Percentiles rank a stretch among this genome's conserved stretches.
phyloP scores from a whole-genome alignment of 345 rosid genomes.

The Schrenkiella parvula region DNA sequence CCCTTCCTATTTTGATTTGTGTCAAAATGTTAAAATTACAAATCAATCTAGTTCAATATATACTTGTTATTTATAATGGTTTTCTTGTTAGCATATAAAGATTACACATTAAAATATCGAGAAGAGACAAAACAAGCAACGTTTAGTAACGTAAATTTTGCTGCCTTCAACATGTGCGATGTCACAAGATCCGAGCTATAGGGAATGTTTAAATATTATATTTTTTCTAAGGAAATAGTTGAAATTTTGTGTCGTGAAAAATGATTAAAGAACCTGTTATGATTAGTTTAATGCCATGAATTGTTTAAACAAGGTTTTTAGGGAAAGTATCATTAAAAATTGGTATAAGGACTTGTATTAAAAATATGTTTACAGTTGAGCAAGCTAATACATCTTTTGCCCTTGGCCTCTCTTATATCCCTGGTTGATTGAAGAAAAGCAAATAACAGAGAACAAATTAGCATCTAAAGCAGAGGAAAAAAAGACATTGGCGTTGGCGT shows the following conservation, averaged over 20 bases:
- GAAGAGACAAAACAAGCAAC: conserved; percentile 2
- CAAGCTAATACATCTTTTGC: too few species aligned
- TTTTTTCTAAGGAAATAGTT: neutral
- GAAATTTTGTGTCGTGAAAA: neutral
- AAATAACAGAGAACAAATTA: too few species aligned
- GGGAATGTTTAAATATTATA: neutral
- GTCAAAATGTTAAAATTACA: neutral
- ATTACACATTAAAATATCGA: neutral
- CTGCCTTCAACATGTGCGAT: conserved; percentile 30
- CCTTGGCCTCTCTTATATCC: too few species aligned
- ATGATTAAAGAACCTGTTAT: neutral
- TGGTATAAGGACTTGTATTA: neutral
- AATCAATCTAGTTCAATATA: neutral
- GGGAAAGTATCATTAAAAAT: too few species aligned
- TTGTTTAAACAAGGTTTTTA: too few species aligned
- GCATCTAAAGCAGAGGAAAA: too few species aligned
- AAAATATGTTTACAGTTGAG: neutral
- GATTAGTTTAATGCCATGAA: neutral
- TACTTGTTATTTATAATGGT: neutral
- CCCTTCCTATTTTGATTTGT: neutral
- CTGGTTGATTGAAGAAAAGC: too few species aligned
- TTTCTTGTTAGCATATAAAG: neutral
- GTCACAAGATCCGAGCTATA: conserved; percentile 26
- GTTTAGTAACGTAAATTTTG: conserved; percentile 25
- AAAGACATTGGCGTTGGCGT: too few species aligned